Conservation (phyloP, 139 green algal species). For the Chlorella sp. region DNA sequence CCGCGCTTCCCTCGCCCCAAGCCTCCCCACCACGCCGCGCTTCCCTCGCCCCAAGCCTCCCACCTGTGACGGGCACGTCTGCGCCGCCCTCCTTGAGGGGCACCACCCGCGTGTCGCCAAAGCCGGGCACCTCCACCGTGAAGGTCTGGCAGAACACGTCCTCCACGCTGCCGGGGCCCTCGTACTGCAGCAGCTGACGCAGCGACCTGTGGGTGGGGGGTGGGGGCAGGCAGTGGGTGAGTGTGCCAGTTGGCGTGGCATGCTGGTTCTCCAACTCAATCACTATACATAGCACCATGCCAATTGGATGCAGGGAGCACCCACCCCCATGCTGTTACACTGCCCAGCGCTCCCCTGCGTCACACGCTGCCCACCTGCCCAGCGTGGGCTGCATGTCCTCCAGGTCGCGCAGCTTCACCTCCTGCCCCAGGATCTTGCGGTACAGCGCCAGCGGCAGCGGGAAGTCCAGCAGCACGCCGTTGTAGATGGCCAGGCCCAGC, state of each 20-base stretch:
- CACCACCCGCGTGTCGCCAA: constrained; percentile 65
- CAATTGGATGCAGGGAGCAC: neutral
- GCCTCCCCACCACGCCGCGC: neutral
- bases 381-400: constrained; percentile 89
- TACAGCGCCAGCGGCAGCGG: constrained; percentile 89
- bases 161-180: constrained; percentile 67
- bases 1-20: neutral
- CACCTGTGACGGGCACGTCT: constrained; percentile 71
- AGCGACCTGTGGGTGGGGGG: constrained; percentile 45
- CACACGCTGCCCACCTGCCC: constrained; percentile 46
- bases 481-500: constrained; percentile 94
- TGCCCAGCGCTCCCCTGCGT: too few relatives aligned
- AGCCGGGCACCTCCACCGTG: constrained; percentile 72
- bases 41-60: neutral
- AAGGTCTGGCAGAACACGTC: constrained; percentile 90
- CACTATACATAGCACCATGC: too few relatives aligned
- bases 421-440: constrained; percentile 86
- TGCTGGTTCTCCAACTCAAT: neutral
- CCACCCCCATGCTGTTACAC: neutral
- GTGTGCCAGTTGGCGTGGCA: neutral
- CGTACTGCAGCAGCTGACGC: constrained; percentile 73
- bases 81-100: constrained; percentile 67
- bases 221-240: neutral
- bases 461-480: constrained; percentile 93
- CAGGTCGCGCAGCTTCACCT: constrained; percentile 81